Evolutionary conservation across 2,329 filamentous ascomycete species (phyloP).

Genomic region (Diaporthe vaccinii): DNA sequence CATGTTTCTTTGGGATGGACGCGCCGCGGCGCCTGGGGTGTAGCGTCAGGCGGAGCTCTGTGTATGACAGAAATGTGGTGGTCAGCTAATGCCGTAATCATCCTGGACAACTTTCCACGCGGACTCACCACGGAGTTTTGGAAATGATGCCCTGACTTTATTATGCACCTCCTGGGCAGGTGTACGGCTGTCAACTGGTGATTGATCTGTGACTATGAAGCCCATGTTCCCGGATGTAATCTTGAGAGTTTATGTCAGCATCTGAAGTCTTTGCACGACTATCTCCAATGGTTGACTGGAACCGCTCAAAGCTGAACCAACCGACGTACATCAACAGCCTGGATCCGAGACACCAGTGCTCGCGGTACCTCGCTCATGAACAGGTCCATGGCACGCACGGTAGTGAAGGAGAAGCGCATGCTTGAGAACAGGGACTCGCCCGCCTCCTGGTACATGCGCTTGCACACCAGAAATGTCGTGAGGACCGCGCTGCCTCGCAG

Average conservation of each 20-base stretch:
- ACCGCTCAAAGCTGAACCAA: too few relatives aligned
- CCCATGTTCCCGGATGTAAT: neutral
- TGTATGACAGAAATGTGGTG: fast-evolving
- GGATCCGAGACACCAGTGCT: neutral
- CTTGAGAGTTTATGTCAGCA: neutral
- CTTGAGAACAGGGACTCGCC: conserved; percentile 14
- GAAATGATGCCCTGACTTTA: neutral
- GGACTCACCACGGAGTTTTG: conserved; percentile 7
- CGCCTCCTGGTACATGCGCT: conserved; percentile 15
- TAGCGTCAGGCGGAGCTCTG: conserved; percentile 32
- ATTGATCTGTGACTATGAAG: fast-evolving
- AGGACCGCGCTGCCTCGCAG: neutral
- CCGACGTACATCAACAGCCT: neutral
- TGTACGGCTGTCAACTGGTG: neutral
- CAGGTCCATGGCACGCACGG: neutral
- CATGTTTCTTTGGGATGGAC: neutral
- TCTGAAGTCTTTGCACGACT: neutral
- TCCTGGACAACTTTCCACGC: neutral
- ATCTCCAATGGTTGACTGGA: too few relatives aligned
- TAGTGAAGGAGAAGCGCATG: conserved; percentile 23
- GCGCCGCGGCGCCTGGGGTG: neutral
- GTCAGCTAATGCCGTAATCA: neutral
- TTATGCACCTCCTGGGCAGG: neutral
- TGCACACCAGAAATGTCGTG: conserved; percentile 29
- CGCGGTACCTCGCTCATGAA: conserved; percentile 3